phyloP scores from a whole-genome alignment of 2,329 filamentous ascomycete species.

The Incumbomyces delicatus region DNA sequence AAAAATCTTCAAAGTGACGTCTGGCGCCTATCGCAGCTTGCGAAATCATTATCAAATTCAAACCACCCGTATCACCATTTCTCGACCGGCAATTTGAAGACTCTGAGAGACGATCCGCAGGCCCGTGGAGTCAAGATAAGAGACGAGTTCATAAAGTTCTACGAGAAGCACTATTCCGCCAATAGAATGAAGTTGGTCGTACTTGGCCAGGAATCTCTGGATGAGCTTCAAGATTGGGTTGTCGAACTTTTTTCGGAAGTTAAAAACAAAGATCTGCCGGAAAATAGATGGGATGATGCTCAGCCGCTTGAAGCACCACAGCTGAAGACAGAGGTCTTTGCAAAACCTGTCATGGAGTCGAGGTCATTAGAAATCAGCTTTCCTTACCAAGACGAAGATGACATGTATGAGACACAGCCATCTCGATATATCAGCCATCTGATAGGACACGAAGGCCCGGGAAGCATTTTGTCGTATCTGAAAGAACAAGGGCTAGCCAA shows the following conservation, averaged over 20 bases:
- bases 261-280: conserved; percentile 67
- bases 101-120: conserved; percentile 73
- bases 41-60: conserved; percentile 78
- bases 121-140: conserved; percentile 72
- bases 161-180: conserved; percentile 79
- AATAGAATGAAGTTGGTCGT: conserved; percentile 91
- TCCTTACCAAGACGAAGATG: conserved; percentile 74
- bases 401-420: conserved; percentile 68
- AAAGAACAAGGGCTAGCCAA: conserved; percentile 89
- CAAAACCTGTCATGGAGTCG: conserved; percentile 84
- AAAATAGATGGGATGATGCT: conserved; percentile 57
- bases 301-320: conserved; percentile 48
- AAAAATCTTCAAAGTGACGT: conserved; percentile 89
- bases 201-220: conserved; percentile 69
- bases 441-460: conserved; percentile 85
- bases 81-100: conserved; percentile 79
- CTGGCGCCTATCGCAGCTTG: conserved; percentile 79
- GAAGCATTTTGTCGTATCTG: conserved; percentile 81
- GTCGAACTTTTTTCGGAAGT: conserved; percentile 72
- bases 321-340: conserved; percentile 64
- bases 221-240: conserved; percentile 75
- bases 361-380: conserved; percentile 72
- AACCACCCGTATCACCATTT: conserved; percentile 86
- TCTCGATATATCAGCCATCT: conserved; percentile 79
- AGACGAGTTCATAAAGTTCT: conserved; percentile 86